Conservation (phyloP, 2,329 filamentous ascomycete species). For the Incumbomyces lentus region DNA sequence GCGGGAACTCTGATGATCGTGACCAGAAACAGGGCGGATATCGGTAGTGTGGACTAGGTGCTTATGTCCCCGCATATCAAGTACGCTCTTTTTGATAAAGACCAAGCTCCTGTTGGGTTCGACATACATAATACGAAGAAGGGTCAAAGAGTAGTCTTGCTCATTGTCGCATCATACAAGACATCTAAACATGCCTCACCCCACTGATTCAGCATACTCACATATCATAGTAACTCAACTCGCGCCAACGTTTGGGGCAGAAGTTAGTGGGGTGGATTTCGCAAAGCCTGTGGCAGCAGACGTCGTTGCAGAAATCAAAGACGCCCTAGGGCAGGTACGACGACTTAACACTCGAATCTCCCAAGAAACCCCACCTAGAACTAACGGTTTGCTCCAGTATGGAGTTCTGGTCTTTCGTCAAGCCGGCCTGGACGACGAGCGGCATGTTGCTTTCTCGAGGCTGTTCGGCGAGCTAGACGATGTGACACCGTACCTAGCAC, state of each 20-base stretch:
- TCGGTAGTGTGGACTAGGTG: too few relatives aligned
- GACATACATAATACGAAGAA: too few relatives aligned
- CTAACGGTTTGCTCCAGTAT: constrained; percentile 31
- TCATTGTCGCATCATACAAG: too few relatives aligned
- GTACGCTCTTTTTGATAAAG: too few relatives aligned
- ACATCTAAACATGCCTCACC: constrained; percentile 15
- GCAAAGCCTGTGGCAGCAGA: constrained; percentile 24
- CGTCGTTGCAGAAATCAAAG: constrained; percentile 28
- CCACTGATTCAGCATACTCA: constrained; percentile 21
- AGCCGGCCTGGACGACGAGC: constrained; percentile 40
- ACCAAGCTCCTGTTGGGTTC: too few relatives aligned
- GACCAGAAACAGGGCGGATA: not conserved
- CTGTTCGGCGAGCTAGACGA: constrained; percentile 48
- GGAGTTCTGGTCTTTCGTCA: constrained; percentile 44
- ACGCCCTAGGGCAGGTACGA: constrained; percentile 28
- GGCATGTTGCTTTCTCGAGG: constrained; percentile 42
- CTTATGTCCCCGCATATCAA: too few relatives aligned
- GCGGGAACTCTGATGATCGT: too few relatives aligned
- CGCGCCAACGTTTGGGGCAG: constrained; percentile 30
- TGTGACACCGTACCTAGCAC: constrained; percentile 39
- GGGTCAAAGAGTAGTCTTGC: too few relatives aligned
- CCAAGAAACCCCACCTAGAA: not conserved
- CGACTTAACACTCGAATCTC: not conserved
- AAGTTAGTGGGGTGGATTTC: constrained; percentile 30
- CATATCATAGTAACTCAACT: constrained; percentile 26